These are phyloP conservation scores for Erysimum cheiri DNA, from an alignment of 441 rosid genomes.

Conservation along the genomic window DNA sequence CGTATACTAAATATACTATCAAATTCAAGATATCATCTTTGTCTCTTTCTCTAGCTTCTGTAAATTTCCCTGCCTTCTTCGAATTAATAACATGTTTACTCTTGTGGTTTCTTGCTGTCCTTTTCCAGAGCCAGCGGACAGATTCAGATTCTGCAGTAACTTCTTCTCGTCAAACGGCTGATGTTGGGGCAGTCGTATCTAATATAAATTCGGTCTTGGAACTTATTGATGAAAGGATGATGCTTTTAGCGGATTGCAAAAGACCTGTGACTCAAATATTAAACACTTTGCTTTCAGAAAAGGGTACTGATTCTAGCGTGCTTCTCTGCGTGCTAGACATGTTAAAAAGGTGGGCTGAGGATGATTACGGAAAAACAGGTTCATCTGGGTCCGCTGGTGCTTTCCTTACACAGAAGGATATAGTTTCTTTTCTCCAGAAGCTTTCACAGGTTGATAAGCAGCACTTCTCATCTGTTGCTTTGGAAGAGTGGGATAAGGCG, in stretches of 20 bases:
- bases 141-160: constrained; percentile 93
- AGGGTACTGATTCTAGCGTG: constrained; percentile 88
- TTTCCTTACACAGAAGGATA: constrained; percentile 79
- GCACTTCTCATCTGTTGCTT: constrained; percentile 64
- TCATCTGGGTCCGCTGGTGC: constrained; percentile 53
- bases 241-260: constrained; percentile 89
- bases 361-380: constrained; percentile 68
- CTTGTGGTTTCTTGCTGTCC: constrained; percentile 28
- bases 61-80: constrained; percentile 3
- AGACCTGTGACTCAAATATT: constrained; percentile 74
- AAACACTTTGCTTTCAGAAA: constrained; percentile 86
- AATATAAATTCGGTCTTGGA: constrained; percentile 83
- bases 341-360: constrained; percentile 90
- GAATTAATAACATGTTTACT: constrained; percentile 22
- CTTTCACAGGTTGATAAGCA: constrained; percentile 96
- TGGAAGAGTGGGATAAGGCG: constrained; percentile 92
- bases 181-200: constrained; percentile 79
- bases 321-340: constrained; percentile 88
- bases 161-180: constrained; percentile 89
- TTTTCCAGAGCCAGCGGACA: constrained; percentile 70
- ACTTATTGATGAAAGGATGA: constrained; percentile 87
- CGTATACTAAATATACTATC: constrained; percentile 10
- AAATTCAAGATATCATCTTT: constrained; percentile 25
- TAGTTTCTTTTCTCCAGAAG: constrained; percentile 86
- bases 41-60: constrained; percentile 22